Conservation (phyloP, 192 early-diverging fungal genomes). For the Backusella westeae region DNA sequence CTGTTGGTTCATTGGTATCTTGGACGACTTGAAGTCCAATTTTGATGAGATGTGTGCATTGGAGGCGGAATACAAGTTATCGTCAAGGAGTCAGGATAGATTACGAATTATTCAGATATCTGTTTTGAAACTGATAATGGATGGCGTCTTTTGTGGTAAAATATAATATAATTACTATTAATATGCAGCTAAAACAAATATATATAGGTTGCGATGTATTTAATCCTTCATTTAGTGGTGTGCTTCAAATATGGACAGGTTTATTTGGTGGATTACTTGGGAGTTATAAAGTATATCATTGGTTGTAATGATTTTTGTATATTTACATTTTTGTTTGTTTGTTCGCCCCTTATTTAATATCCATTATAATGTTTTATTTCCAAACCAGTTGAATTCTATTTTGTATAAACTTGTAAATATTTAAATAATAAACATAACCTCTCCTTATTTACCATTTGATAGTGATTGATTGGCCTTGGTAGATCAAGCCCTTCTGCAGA, state of each 20-base stretch:
- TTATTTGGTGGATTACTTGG: slow-evolving; percentile 43
- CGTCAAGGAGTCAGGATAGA: slow-evolving; percentile 15
- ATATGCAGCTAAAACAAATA: neutral
- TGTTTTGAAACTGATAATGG: slow-evolving; percentile 60
- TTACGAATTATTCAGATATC: slow-evolving; percentile 39
- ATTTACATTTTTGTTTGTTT: slow-evolving; percentile 1
- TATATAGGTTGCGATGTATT: slow-evolving; percentile 45
- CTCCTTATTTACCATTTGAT: neutral
- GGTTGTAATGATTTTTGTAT: slow-evolving; percentile 7
- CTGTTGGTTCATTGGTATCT: slow-evolving; percentile 68
- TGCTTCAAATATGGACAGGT: slow-evolving; percentile 50
- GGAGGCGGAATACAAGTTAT: neutral
- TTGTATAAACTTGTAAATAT: neutral
- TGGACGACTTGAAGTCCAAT: slow-evolving; percentile 58
- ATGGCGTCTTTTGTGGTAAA: slow-evolving; percentile 73
- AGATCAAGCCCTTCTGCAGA: slow-evolving; percentile 29
- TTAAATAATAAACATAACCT: neutral
- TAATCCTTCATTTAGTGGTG: slow-evolving; percentile 43
- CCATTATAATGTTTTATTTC: neutral
- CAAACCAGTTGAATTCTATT: neutral
- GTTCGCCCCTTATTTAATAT: neutral
- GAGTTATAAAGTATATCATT: slow-evolving; percentile 45
- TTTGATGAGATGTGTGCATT: slow-evolving; percentile 37
- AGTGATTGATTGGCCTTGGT: neutral
- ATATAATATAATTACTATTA: neutral